A percentile compares a stretch with the other conserved stretches of the same genome.
Evolutionary conservation across 2,329 filamentous ascomycete genomes (phyloP).

Genomic region (Penicillium sp.): DNA sequence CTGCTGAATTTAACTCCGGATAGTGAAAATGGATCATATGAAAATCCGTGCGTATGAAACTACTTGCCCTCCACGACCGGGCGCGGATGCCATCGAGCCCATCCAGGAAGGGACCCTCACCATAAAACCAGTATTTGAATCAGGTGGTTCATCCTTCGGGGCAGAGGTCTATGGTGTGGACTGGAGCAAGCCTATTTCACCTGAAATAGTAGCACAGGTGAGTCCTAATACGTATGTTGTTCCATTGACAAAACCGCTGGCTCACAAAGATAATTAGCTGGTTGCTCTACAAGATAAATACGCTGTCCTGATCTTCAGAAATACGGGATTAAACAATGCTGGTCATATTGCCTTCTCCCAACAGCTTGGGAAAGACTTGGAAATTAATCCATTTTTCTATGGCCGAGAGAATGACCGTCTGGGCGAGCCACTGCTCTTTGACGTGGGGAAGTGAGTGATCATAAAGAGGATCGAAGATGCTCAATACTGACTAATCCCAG

Average conservation of each 20-base stretch:
- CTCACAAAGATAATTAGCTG: slow-evolving; percentile 13
- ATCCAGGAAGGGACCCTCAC: slow-evolving; percentile 9
- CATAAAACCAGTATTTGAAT: slow-evolving; percentile 10
- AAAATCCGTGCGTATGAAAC: slow-evolving; percentile 12
- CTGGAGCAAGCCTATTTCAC: slow-evolving; percentile 9
- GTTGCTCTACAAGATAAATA: slow-evolving; percentile 25
- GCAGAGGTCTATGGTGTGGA: slow-evolving; percentile 15
- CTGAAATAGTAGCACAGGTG: slow-evolving; percentile 12
- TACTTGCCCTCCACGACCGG: slow-evolving; percentile 6
- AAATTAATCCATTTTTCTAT: slow-evolving; percentile 29
- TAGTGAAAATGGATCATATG: slow-evolving; percentile 9
- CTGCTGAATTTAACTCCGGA: not conserved
- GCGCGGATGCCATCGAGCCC: not conserved
- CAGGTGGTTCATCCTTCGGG: slow-evolving; percentile 6
- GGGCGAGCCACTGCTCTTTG: slow-evolving; percentile 22
- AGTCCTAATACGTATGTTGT: not conserved
- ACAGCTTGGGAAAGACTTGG: slow-evolving; percentile 23
- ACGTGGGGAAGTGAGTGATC: slow-evolving; percentile 23
- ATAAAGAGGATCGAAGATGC: not conserved
- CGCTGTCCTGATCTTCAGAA: slow-evolving; percentile 23
- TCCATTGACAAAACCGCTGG: not conserved
- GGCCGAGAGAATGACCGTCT: slow-evolving; percentile 27
- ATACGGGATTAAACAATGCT: slow-evolving; percentile 22
- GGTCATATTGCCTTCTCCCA: slow-evolving; percentile 25
- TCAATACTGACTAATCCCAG: not conserved